Evolutionary conservation across 129 eudicot genomes (phyloP).

Genomic region (Silybum marianum): DNA sequence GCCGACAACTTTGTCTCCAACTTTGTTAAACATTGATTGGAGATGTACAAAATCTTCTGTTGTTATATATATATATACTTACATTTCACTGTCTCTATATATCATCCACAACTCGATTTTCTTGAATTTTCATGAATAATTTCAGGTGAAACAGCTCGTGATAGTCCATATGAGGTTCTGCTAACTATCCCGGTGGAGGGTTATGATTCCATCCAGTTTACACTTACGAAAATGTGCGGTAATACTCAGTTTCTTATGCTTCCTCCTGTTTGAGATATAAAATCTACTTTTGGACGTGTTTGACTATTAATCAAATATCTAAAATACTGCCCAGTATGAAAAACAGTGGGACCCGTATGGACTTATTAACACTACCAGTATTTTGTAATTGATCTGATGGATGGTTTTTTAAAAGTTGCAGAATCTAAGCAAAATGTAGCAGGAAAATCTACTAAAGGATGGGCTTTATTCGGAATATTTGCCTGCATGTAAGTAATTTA

Average conservation of each 20-base stretch:
- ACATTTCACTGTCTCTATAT: conserved; percentile 1
- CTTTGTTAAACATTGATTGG: conserved; percentile 67
- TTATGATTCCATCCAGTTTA: conserved; percentile 76
- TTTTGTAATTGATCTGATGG: background rate
- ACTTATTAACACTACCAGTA: background rate
- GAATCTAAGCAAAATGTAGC: conserved; percentile 52
- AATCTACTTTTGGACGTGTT: conserved; percentile 1
- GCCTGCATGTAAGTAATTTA: conserved; percentile 62
- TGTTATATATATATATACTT: background rate
- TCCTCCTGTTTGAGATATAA: background rate
- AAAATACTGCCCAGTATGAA: background rate
- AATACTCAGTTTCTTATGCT: conserved; percentile 30
- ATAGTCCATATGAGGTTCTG: conserved; percentile 75
- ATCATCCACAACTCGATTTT: conserved; percentile 12
- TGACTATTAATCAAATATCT: conserved; percentile 11
- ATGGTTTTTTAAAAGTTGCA: conserved; percentile 23
- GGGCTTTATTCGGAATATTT: conserved; percentile 80
- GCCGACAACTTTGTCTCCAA: conserved; percentile 90
- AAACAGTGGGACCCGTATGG: background rate
- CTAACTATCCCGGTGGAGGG: conserved; percentile 67
- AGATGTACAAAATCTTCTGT: conserved; percentile 49
- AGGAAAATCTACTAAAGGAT: conserved; percentile 64
- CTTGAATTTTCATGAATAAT: background rate
- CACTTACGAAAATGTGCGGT: conserved; percentile 85
- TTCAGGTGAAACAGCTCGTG: conserved; percentile 66